phyloP scores from a whole-genome alignment of 1,284 basidiomycete species.

The Stygiomarasmius scandens region DNA sequence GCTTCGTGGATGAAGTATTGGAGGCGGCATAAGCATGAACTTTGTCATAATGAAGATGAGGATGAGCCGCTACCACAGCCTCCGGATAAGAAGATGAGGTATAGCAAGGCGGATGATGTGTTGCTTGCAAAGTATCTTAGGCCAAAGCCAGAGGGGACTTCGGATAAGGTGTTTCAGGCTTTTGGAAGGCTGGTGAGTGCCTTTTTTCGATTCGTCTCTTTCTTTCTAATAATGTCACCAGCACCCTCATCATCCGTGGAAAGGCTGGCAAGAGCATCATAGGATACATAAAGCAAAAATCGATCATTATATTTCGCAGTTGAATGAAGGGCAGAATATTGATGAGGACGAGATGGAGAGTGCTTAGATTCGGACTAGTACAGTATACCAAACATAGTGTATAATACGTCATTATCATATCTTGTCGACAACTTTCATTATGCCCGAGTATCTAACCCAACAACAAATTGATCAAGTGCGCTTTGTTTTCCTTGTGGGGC shows the following conservation, averaged over 20 bases:
- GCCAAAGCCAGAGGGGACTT: constrained; percentile 72
- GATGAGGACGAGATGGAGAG: constrained; percentile 25
- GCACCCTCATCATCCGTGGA: constrained; percentile 87
- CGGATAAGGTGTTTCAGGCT: constrained; percentile 76
- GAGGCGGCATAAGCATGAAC: constrained; percentile 80
- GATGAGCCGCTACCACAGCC: constrained; percentile 72
- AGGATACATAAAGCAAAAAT: constrained; percentile 83
- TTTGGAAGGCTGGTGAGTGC: constrained; percentile 65
- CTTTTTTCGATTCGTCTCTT: background rate
- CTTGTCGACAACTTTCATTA: constrained; percentile 1
- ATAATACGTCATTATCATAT: too few species aligned
- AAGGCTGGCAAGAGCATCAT: constrained; percentile 87
- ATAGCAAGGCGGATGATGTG: constrained; percentile 74
- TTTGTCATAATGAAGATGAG: constrained; percentile 54
- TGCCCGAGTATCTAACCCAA: constrained; percentile 45
- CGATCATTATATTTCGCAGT: constrained; percentile 68
- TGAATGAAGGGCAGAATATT: constrained; percentile 61
- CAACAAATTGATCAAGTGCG: constrained; percentile 55
- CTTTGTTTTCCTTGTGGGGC: too few species aligned
- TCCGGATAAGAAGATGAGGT: constrained; percentile 83
- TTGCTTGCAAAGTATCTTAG: constrained; percentile 73
- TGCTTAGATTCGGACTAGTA: background rate
- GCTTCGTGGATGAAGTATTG: constrained; percentile 91
- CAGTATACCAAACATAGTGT: background rate
- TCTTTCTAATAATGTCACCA: constrained; percentile 27